phyloP scores from a whole-genome alignment of 768 basidiomycete species.

The Arthromyces matolae region DNA sequence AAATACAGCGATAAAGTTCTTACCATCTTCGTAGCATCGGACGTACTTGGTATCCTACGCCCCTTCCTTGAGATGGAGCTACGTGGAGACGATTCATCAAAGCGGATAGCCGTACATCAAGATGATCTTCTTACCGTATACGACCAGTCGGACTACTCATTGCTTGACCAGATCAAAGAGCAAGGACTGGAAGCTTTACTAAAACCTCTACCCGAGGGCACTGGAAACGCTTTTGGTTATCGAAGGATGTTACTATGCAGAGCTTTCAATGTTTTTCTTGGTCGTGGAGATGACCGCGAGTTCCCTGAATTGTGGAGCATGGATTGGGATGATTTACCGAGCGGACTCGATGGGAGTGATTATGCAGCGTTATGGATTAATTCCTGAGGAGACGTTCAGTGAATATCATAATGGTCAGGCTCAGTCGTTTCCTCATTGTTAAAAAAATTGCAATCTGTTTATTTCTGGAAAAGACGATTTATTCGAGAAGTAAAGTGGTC shows the following conservation, averaged over 20 bases:
- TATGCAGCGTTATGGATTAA: neutral
- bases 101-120: slow-evolving; percentile 4
- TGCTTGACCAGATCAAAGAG: slow-evolving; percentile 8
- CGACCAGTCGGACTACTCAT: neutral
- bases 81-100: neutral
- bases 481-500: too few relatives aligned
- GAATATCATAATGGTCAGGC: too few relatives aligned
- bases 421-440: too few relatives aligned
- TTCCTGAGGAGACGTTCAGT: neutral
- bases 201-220: neutral
- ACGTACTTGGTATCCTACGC: slow-evolving; percentile 11
- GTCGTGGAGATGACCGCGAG: neutral
- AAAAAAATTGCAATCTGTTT: too few relatives aligned
- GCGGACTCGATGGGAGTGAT: neutral
- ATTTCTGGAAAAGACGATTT: too few relatives aligned
- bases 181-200: neutral
- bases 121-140: slow-evolving; percentile 6
- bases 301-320: neutral
- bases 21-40: slow-evolving; percentile 6
- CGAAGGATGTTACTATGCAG: neutral
- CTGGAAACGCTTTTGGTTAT: neutral
- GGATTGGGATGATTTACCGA: slow-evolving; percentile 4
- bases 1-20: neutral
- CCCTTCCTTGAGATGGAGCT: slow-evolving; percentile 10
- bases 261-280: slow-evolving; percentile 10